Percentiles rank a stretch among this genome's conserved stretches.
Conservation (phyloP, 2,329 filamentous ascomycete genomes). For the Alternaria postmessia region DNA sequence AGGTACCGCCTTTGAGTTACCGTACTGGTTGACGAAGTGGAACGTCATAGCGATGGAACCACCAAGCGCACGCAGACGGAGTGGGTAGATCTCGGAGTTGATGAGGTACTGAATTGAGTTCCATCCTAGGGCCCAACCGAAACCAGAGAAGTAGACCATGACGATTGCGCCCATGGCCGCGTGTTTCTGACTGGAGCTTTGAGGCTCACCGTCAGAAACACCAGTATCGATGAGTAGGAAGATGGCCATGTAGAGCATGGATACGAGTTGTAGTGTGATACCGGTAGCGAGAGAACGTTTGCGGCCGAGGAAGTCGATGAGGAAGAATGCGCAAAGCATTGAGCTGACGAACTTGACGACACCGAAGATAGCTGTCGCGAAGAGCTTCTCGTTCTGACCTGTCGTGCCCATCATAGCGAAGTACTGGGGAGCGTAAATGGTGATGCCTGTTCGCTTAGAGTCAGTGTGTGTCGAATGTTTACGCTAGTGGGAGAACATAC, state of each 20-base stretch:
- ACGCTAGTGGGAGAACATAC: not conserved
- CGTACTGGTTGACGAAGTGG: slow-evolving; percentile 82
- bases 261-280: slow-evolving; percentile 57
- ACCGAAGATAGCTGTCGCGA: slow-evolving; percentile 79
- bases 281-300: slow-evolving; percentile 65
- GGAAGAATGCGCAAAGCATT: slow-evolving; percentile 75
- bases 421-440: slow-evolving; percentile 77
- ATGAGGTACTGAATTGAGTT: slow-evolving; percentile 82
- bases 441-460: slow-evolving; percentile 54
- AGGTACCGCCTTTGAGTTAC: slow-evolving; percentile 75
- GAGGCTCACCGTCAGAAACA: slow-evolving; percentile 58
- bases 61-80: slow-evolving; percentile 74
- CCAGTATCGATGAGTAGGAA: slow-evolving; percentile 68
- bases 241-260: slow-evolving; percentile 64
- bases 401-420: slow-evolving; percentile 76
- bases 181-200: slow-evolving; percentile 60
- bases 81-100: slow-evolving; percentile 78
- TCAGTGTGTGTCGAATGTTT: not conserved
- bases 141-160: slow-evolving; percentile 67
- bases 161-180: slow-evolving; percentile 71
- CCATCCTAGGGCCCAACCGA: slow-evolving; percentile 61
- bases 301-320: slow-evolving; percentile 80
- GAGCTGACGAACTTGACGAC: slow-evolving; percentile 75
- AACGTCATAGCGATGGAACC: slow-evolving; percentile 79
- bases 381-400: slow-evolving; percentile 72